Percentiles rank a stretch among this genome's conserved stretches.
These are phyloP conservation scores for Tilletia horrida DNA, from an alignment of 1,284 basidiomycete species.

Conservation along the genomic window DNA sequence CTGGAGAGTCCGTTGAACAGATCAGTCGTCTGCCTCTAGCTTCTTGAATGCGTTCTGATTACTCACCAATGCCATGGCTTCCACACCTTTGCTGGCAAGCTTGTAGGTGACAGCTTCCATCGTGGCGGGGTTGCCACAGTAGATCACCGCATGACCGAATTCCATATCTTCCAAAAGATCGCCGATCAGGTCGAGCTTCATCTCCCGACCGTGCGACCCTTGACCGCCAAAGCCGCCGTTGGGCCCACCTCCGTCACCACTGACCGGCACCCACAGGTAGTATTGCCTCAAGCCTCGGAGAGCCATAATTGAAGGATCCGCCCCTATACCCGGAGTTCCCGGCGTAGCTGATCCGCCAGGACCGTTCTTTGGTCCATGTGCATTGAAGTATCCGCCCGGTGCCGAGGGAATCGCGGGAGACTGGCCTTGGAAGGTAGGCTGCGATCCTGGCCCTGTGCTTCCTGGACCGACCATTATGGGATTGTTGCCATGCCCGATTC, in stretches of 20 bases:
- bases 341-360: conserved; percentile 68
- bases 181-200: conserved; percentile 91
- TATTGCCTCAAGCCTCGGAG: conserved; percentile 45
- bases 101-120: conserved; percentile 64
- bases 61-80: conserved; percentile 75
- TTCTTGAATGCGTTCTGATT: conserved; percentile 22
- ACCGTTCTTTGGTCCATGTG: background rate
- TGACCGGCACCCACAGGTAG: conserved; percentile 48
- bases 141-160: conserved; percentile 46
- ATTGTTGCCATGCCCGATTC: background rate
- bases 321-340: conserved; percentile 20
- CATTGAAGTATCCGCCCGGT: conserved; percentile 13
- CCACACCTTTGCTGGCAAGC: conserved; percentile 75
- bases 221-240: conserved; percentile 73
- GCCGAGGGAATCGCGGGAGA: background rate
- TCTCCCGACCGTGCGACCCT: conserved; percentile 81
- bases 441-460: conserved; percentile 2
- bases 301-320: conserved; percentile 34
- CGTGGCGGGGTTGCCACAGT: conserved; percentile 46
- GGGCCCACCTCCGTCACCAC: conserved; percentile 54
- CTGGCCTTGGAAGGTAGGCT: conserved; percentile 7
- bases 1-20: conserved; percentile 56
- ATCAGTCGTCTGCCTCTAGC: conserved; percentile 16
- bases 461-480: background rate
- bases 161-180: conserved; percentile 90